These are phyloP conservation scores for Aspergillus terreus DNA, from an alignment of 2,329 filamentous ascomycete species.

Conservation along the genomic window DNA sequence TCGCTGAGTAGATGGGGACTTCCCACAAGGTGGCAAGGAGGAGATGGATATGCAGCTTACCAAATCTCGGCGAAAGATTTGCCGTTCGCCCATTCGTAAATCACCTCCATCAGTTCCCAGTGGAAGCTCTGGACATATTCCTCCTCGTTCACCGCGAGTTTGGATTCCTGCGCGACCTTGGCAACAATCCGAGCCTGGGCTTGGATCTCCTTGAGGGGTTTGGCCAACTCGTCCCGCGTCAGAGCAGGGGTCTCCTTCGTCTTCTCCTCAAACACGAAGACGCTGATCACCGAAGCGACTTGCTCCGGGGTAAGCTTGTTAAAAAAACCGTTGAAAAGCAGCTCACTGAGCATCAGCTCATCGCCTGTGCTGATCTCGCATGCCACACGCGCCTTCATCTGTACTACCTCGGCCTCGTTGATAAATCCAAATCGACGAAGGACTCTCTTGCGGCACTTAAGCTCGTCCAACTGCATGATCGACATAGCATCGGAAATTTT, in stretches of 20 bases:
- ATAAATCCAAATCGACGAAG: constrained; percentile 92
- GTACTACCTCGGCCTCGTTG: constrained; percentile 90
- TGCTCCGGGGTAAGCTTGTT: constrained; percentile 89
- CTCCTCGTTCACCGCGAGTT: constrained; percentile 89
- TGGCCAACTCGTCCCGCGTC: constrained; percentile 73
- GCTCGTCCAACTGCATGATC: constrained; percentile 88
- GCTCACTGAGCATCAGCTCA: constrained; percentile 85
- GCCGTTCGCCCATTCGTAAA: constrained; percentile 86
- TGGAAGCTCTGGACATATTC: constrained; percentile 89
- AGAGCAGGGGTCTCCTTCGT: constrained; percentile 68
- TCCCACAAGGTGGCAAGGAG: constrained; percentile 1
- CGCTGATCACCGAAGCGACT: constrained; percentile 79
- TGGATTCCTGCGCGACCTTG: constrained; percentile 92
- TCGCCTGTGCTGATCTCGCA: constrained; percentile 98
- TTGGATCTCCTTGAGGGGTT: constrained; percentile 82
- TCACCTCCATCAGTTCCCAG: constrained; percentile 95
- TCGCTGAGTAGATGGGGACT: constrained; percentile 10
- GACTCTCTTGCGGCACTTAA: constrained; percentile 94
- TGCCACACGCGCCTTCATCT: constrained; percentile 93
- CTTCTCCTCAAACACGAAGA: constrained; percentile 98
- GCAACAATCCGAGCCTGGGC: constrained; percentile 82
- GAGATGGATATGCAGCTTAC: constrained; percentile 53
- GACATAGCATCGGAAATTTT: constrained; percentile 79
- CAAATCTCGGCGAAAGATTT: constrained; percentile 90
- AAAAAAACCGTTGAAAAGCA: constrained; percentile 97